Percentiles rank a stretch among this genome's conserved stretches.
Conservation (phyloP, 768 basidiomycete species). For the Podaxis rugospora region DNA sequence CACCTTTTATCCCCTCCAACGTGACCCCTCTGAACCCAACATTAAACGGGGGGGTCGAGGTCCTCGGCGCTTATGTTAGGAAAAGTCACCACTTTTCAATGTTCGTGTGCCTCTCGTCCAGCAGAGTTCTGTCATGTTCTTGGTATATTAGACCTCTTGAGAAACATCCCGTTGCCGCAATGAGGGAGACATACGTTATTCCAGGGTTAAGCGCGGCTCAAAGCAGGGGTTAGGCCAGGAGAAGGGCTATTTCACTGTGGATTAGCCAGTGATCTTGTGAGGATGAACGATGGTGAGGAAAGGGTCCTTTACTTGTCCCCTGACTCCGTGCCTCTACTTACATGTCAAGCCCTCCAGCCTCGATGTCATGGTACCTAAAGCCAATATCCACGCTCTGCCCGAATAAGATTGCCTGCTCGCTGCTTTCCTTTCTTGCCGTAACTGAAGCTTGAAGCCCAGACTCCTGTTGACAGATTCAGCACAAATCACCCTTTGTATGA, state of each 20-base stretch:
- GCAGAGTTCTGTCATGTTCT: background rate
- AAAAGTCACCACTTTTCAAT: background rate
- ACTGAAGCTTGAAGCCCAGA: no score
- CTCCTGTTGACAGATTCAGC: no score
- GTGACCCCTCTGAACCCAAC: background rate
- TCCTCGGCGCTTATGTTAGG: background rate
- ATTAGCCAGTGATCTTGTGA: background rate
- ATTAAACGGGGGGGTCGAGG: background rate
- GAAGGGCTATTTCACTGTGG: background rate
- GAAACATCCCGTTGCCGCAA: no score
- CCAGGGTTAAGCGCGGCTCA: background rate
- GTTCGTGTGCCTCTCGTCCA: background rate
- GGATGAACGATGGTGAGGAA: background rate
- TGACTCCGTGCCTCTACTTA: no score
- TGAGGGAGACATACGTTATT: background rate
- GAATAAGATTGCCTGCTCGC: no score
- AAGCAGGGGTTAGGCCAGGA: background rate
- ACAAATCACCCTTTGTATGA: no score
- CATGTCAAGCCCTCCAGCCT: no score
- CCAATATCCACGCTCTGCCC: no score
- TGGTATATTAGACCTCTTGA: no score
- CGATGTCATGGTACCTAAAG: no score
- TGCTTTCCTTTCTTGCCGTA: no score
- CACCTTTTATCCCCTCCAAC: background rate
- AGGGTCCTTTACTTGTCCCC: no score